Evolutionary conservation across 2,329 filamentous ascomycete species (phyloP), one percentile per base, ranked within the genome.

Genomic region (Exophiala sp.): DNA sequence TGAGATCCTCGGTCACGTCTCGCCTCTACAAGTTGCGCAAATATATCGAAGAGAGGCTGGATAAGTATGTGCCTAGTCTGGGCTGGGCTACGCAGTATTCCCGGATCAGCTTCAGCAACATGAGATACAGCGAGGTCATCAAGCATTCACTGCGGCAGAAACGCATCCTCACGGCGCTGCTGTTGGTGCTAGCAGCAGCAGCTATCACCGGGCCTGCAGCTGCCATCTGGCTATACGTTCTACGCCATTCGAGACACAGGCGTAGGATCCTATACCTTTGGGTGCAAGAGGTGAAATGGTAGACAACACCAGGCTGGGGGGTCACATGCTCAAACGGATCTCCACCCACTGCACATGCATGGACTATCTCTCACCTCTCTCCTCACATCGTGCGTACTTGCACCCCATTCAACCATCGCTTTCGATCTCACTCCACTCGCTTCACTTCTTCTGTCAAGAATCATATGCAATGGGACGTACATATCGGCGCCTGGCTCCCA

Each of bases 11-110:
- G 2, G 93, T 97, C 7, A 81, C 85, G 32, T 88, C 83, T 1
- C 82, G 80, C 0, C 63, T 84, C 0, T 97, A 97, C 63, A 78
- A 84, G 27, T 66, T 93, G 8, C 81, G 93, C 48, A 98, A 98
- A 69, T 82, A 75, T 58, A 72, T 96, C 11, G 93, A 98, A 64
- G 93, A 98, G 71, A 80, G 78, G 27, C 72, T 97, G 45, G 87
- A 85, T 45, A 78, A 85, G 11, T 83, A 85, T 60, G 63, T 94
- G 1, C 93, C 93, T 0, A 71, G 76, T 21, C 69, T 90, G 10
- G 93, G 91, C 0, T 96, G 91, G 83, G 82, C 85, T 64, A 98
- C 93, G 1, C 88, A 95, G 70, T 98, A 98, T 65, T 82, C 86
- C 1, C 79, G 91, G 16, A 84, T 98, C 7, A 95, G 89, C 59